These are phyloP conservation scores for Vicia villosa DNA, from an alignment of 306 rosid species.

Conservation along the genomic window DNA sequence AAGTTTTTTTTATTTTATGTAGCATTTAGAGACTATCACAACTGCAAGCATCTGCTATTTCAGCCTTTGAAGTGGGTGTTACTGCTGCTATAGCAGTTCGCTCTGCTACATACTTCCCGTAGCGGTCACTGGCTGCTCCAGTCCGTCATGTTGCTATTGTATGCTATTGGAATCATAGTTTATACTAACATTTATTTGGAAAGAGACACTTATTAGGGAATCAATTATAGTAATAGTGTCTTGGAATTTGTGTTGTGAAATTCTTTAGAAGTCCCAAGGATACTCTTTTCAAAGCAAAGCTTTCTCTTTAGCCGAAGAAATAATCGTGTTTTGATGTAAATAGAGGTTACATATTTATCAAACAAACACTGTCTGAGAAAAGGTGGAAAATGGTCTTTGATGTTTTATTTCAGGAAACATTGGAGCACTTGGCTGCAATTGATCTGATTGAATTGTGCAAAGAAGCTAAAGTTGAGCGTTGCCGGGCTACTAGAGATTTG, in stretches of 20 bases:
- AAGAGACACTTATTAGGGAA: no score
- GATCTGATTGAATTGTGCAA: conserved; percentile 86
- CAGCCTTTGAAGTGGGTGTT: neutral
- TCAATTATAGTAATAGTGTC: no score
- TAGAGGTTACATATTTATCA: conserved; percentile 13
- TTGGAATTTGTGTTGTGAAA: no score
- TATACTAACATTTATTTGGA: neutral
- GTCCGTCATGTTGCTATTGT: neutral
- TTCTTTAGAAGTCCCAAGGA: no score
- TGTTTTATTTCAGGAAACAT: conserved; percentile 66
- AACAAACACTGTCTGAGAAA: conserved; percentile 11
- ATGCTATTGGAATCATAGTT: neutral
- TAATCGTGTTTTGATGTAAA: neutral
- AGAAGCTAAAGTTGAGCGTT: conserved; percentile 90
- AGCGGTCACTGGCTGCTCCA: neutral
- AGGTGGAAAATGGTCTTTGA: conserved; percentile 15
- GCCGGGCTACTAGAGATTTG: conserved; percentile 97
- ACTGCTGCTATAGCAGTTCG: neutral
- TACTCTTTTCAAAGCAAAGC: no score
- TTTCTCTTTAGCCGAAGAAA: neutral
- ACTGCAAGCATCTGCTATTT: neutral
- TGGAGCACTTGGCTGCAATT: conserved; percentile 84
- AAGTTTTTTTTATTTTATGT: neutral
- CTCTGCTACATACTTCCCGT: neutral
- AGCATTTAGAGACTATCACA: neutral